Conservation (phyloP, 2,329 filamentous ascomycete species). For the Curvularia sp. region DNA sequence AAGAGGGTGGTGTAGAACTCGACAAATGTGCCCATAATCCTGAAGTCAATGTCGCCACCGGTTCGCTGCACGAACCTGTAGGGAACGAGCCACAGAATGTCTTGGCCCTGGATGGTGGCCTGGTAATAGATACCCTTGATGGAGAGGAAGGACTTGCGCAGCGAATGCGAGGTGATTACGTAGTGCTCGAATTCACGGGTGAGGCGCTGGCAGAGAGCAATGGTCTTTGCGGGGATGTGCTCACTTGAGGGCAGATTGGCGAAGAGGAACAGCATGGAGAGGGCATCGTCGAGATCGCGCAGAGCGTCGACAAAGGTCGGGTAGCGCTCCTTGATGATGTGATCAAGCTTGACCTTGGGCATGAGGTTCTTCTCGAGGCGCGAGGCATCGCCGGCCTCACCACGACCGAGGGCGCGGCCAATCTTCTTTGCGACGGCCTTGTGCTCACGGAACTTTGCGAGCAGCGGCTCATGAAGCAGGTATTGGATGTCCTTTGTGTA, state of each 20-base stretch:
- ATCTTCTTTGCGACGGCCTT: conserved; percentile 99
- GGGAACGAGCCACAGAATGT: conserved; percentile 94
- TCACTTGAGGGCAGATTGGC: conserved; percentile 91
- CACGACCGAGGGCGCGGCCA: conserved; percentile 85
- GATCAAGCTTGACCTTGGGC: conserved; percentile 88
- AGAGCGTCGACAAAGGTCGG: conserved; percentile 95
- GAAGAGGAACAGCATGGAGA: conserved; percentile 97
- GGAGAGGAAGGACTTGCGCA: conserved; percentile 95
- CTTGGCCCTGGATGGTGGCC: conserved; percentile 94
- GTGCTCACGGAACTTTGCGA: conserved; percentile 95
- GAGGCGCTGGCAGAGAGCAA: conserved; percentile 90
- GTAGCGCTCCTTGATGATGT: conserved; percentile 97
- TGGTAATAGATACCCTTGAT: conserved; percentile 99
- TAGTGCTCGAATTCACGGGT: conserved; percentile 98
- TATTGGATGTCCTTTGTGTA: conserved; percentile 97
- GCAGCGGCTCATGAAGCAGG: conserved; percentile 91
- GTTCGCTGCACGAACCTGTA: conserved; percentile 98
- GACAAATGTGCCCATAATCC: conserved; percentile 99
- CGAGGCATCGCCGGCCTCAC: conserved; percentile 86
- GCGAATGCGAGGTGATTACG: conserved; percentile 86
- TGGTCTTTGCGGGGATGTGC: conserved; percentile 91
- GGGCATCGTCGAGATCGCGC: conserved; percentile 91
- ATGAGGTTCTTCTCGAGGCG: conserved; percentile 90
- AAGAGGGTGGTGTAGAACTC: conserved; percentile 98
- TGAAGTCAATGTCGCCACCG: conserved; percentile 93